Evolutionary conservation across 192 early-diverging fungal genomes (phyloP).

Genomic region (Backusella circina): DNA sequence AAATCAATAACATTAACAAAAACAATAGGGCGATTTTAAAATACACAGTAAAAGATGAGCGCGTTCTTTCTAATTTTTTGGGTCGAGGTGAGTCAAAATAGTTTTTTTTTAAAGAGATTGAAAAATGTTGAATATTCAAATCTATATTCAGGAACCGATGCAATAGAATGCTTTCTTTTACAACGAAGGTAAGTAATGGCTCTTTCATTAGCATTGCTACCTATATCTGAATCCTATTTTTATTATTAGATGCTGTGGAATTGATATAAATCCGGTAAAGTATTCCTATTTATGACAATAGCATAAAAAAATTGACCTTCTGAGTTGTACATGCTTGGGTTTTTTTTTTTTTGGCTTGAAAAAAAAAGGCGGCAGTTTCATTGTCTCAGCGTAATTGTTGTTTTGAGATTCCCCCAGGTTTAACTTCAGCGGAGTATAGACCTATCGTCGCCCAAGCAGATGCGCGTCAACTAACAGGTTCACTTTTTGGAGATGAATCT

Average conservation of each 20-base stretch:
- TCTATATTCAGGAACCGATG: conserved; percentile 64
- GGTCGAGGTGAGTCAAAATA: conserved; percentile 62
- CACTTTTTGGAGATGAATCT: conserved; percentile 66
- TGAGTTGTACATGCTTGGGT: background rate
- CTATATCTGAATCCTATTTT: background rate
- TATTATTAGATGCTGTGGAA: conserved; percentile 57
- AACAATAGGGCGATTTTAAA: conserved; percentile 60
- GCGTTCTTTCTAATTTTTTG: conserved; percentile 85
- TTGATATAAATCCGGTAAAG: conserved; percentile 85
- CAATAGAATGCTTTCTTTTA: conserved; percentile 83
- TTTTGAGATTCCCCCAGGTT: conserved; percentile 67
- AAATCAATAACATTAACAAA: background rate
- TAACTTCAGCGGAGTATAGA: conserved; percentile 71
- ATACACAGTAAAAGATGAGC: conserved; percentile 74
- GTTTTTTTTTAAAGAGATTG: background rate
- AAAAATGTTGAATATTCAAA: background rate
- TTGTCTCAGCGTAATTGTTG: conserved; percentile 84
- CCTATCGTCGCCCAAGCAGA: conserved; percentile 84
- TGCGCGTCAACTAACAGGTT: conserved; percentile 60
- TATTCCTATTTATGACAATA: background rate
- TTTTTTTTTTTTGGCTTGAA: background rate
- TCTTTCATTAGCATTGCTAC: background rate
- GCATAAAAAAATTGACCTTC: background rate
- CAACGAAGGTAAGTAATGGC: conserved; percentile 52
- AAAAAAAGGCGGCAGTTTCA: conserved; percentile 66